phyloP scores from a whole-genome alignment of 495 filamentous ascomycete genomes.

The Neurospora intermedia region DNA sequence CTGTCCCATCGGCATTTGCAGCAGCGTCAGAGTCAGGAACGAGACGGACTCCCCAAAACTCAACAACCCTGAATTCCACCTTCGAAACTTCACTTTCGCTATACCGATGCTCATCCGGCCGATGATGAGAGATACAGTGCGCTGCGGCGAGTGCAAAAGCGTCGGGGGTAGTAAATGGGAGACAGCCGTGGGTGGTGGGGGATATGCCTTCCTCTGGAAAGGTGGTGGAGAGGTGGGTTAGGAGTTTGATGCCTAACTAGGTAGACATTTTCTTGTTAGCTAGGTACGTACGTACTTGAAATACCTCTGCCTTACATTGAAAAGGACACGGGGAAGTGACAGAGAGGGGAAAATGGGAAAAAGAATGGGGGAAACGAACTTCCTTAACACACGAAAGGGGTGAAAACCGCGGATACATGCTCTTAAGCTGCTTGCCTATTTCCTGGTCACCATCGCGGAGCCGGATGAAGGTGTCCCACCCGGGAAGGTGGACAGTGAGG shows the following conservation, averaged over 20 bases:
- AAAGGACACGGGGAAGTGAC: not conserved
- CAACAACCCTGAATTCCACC: conserved; percentile 25
- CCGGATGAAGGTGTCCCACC: conserved; percentile 20
- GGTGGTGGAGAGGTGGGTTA: conserved; percentile 10
- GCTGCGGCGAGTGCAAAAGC: conserved; percentile 10
- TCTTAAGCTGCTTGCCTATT: conserved; percentile 17
- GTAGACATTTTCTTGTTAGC: not conserved
- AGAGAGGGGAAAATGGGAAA: not conserved
- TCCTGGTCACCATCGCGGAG: conserved; percentile 24
- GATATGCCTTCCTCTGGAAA: not conserved
- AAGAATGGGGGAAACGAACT: not conserved
- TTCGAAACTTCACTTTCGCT: conserved; percentile 20
- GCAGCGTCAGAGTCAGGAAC: not conserved
- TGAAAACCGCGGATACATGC: conserved; percentile 34
- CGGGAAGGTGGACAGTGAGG: conserved; percentile 26
- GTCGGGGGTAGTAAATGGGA: conserved; percentile 20
- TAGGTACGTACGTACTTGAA: not conserved
- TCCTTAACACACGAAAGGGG: conserved; percentile 20
- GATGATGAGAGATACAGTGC: conserved; percentile 14
- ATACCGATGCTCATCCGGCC: conserved; percentile 20
- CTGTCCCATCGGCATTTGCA: too few species aligned
- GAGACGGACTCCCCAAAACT: not conserved
- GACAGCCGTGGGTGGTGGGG: conserved; percentile 15
- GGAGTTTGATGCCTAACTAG: conserved; percentile 20
- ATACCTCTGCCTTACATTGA: too few species aligned